phyloP scores from a whole-genome alignment of 805 yeast species.

The Saccharomycopsis oosterbeekiorum region DNA sequence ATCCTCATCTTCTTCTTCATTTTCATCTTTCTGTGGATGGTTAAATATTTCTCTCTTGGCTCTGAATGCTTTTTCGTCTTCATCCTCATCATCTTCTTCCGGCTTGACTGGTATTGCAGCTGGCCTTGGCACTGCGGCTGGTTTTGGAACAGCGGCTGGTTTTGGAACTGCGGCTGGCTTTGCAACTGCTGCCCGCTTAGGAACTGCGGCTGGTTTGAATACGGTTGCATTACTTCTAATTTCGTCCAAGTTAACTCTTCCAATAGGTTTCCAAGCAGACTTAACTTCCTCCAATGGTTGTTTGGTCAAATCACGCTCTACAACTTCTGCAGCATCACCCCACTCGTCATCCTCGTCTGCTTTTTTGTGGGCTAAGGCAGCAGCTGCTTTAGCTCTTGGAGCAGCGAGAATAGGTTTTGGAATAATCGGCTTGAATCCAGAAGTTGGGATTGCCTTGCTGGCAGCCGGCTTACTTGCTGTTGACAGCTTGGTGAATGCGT shows the following conservation, averaged over 20 bases:
- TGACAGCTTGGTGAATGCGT: slow-evolving; percentile 12
- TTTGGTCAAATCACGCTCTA: slow-evolving; percentile 39
- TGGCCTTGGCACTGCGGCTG: slow-evolving; percentile 3
- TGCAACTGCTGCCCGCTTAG: slow-evolving; percentile 21
- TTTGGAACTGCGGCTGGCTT: not conserved
- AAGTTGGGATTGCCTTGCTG: slow-evolving; percentile 32
- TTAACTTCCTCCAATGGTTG: slow-evolving; percentile 35
- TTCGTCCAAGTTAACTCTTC: slow-evolving; percentile 45
- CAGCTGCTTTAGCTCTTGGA: slow-evolving; percentile 18
- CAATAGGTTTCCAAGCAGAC: slow-evolving; percentile 51
- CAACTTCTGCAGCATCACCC: slow-evolving; percentile 35
- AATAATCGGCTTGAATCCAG: slow-evolving; percentile 25
- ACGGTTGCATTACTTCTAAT: slow-evolving; percentile 32
- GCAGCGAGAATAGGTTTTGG: slow-evolving; percentile 24
- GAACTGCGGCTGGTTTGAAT: slow-evolving; percentile 17
- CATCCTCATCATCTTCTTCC: slow-evolving; percentile 11
- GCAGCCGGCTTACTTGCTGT: slow-evolving; percentile 22
- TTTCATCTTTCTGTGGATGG: slow-evolving; percentile 4
- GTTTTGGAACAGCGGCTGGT: slow-evolving; percentile 27
- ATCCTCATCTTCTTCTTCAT: not conserved
- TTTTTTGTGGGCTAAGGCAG: slow-evolving; percentile 3
- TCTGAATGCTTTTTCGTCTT: slow-evolving; percentile 18
- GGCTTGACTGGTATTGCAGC: slow-evolving; percentile 6
- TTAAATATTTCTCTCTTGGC: slow-evolving; percentile 15
- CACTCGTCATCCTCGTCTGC: slow-evolving; percentile 31